Percentiles rank a stretch among this genome's conserved stretches.
Evolutionary conservation across 129 eudicot genomes (phyloP).

Genomic region (Chrysanthemum makinoi): DNA sequence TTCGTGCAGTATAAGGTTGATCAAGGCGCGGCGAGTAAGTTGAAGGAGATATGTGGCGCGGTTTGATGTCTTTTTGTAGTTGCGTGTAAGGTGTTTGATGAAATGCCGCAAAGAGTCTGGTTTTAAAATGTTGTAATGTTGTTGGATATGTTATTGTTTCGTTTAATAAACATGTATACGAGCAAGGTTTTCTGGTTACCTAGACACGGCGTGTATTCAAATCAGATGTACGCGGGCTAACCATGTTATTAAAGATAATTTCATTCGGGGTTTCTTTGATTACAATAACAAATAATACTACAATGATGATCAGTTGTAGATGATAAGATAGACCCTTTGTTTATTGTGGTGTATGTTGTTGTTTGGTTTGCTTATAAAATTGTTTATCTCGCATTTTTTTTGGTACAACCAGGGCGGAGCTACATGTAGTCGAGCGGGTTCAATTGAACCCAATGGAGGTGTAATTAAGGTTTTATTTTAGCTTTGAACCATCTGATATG

Average conservation of each 20-base stretch:
- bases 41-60: slow-evolving; percentile 53
- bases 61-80: slow-evolving; percentile 16
- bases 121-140: background rate
- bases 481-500: no score
- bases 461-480: no score
- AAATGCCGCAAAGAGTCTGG: slow-evolving; percentile 34
- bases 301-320: background rate
- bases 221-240: no score
- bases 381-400: no score
- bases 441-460: no score
- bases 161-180: background rate
- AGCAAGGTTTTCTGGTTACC: no score
- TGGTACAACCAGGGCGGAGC: no score
- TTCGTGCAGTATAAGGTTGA: slow-evolving; percentile 64
- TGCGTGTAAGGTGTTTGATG: slow-evolving; percentile 49
- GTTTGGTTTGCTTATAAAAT: no score
- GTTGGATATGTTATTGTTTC: background rate
- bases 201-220: no score
- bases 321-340: background rate
- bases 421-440: no score
- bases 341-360: background rate
- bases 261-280: background rate
- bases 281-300: background rate
- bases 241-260: no score
- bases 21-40: slow-evolving; percentile 69